Conservation (phyloP, 1,139 yeast species). For the Saccharomyces hybrid region DNA sequence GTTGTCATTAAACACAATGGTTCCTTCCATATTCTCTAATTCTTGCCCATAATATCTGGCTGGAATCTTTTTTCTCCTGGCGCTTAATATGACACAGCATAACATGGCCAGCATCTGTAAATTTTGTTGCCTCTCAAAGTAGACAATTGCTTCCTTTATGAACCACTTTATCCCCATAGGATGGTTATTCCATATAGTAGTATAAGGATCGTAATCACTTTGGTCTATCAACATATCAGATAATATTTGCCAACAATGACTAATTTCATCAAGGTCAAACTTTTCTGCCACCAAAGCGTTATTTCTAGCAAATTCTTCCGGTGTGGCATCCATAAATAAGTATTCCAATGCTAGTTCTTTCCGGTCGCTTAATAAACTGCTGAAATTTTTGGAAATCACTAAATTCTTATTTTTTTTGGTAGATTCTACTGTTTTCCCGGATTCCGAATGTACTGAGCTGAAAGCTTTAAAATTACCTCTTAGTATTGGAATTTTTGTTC, state of each 20-base stretch:
- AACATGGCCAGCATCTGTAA: slow-evolving; percentile 88
- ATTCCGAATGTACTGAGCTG: slow-evolving; percentile 23
- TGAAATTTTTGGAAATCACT: slow-evolving; percentile 59
- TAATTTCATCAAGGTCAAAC: slow-evolving; percentile 53
- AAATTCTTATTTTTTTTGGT: slow-evolving; percentile 37
- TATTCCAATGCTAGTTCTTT: slow-evolving; percentile 72
- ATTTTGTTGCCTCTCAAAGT: slow-evolving; percentile 59
- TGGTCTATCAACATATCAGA: slow-evolving; percentile 29
- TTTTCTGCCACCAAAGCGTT: slow-evolving; percentile 67
- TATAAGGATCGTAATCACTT: slow-evolving; percentile 24
- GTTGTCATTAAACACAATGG: slow-evolving; percentile 14
- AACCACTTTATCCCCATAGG: slow-evolving; percentile 76
- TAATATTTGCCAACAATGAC: slow-evolving; percentile 73
- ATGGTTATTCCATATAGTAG: slow-evolving; percentile 71
- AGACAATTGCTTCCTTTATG: slow-evolving; percentile 52
- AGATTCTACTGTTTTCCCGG: slow-evolving; percentile 25
- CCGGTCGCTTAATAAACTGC: slow-evolving; percentile 66
- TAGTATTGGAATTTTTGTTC: slow-evolving; percentile 31
- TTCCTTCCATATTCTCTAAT: slow-evolving; percentile 9
- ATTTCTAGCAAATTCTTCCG: slow-evolving; percentile 56
- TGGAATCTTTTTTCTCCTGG: slow-evolving; percentile 10
- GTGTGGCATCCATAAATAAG: slow-evolving; percentile 56
- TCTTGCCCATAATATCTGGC: slow-evolving; percentile 1
- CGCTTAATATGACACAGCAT: slow-evolving; percentile 48
- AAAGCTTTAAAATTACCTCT: slow-evolving; percentile 21